A percentile compares a stretch with the other conserved stretches of the same genome.
These are phyloP conservation scores for Cyclocybe aegerita DNA, from an alignment of 768 basidiomycete species.

Conservation along the genomic window DNA sequence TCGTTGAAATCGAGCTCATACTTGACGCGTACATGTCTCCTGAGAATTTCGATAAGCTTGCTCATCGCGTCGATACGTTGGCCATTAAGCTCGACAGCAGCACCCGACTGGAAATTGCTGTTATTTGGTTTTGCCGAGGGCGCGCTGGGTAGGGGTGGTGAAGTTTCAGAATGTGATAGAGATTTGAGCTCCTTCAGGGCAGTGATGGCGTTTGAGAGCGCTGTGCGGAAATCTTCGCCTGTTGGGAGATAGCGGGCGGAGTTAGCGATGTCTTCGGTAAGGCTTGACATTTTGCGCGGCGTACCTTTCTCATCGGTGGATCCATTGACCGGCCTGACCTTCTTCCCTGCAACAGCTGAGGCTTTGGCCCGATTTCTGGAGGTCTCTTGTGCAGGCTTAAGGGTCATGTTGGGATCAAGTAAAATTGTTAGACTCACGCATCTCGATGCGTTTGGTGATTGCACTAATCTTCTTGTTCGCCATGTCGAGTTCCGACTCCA, in stretches of 20 bases:
- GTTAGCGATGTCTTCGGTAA: neutral
- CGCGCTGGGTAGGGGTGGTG: conserved; percentile 33
- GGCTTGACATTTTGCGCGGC: neutral
- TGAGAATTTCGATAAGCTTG: conserved; percentile 62
- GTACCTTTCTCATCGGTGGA: conserved; percentile 39
- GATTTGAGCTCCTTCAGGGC: conserved; percentile 57
- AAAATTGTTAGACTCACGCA: conserved; percentile 34
- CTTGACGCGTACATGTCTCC: conserved; percentile 70
- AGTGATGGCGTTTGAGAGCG: conserved; percentile 60
- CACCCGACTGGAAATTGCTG: conserved; percentile 20
- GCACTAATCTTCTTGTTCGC: conserved; percentile 72
- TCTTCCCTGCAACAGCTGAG: conserved; percentile 11
- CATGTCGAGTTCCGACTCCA: conserved; percentile 75
- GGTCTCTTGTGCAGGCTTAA: conserved; percentile 24
- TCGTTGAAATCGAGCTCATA: conserved; percentile 73
- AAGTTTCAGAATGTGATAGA: conserved; percentile 38
- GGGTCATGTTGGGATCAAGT: conserved; percentile 2
- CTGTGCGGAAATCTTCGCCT: conserved; percentile 72
- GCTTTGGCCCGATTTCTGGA: conserved; percentile 15
- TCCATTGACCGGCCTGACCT: conserved; percentile 9
- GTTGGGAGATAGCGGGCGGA: conserved; percentile 12
- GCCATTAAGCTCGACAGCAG: conserved; percentile 46
- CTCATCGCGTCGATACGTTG: conserved; percentile 63
- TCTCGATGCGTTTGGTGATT: conserved; percentile 60
- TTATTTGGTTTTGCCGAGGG: conserved; percentile 24